Evolutionary conservation across 352 stramenopile species (phyloP).

Genomic region (Globisporangium carolinianum): DNA sequence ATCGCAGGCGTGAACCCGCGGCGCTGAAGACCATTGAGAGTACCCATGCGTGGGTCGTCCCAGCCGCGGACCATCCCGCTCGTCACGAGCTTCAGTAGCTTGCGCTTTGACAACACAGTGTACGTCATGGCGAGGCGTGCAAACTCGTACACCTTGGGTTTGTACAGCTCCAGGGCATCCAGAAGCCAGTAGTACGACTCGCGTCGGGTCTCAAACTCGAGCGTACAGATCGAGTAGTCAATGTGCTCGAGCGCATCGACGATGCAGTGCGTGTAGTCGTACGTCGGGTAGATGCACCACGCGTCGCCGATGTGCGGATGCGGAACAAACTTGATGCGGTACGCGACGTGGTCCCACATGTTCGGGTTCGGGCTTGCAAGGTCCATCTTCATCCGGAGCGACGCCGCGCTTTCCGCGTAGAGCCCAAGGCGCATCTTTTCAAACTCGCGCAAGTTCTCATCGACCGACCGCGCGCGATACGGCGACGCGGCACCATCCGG

Average conservation of each 20-base stretch:
- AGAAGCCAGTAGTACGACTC: constrained; percentile 99
- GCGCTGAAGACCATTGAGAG: constrained; percentile 91
- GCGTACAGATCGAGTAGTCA: constrained; percentile 99
- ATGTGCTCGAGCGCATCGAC: constrained; percentile 97
- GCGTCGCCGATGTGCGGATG: constrained; percentile 96
- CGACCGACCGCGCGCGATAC: constrained; percentile 88
- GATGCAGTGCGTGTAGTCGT: constrained; percentile 99
- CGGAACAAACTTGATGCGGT: constrained; percentile 97
- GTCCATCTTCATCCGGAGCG: constrained; percentile 98
- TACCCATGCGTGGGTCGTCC: constrained; percentile 97
- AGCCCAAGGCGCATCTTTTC: constrained; percentile 95
- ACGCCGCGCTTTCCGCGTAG: constrained; percentile 86
- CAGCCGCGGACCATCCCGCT: constrained; percentile 86
- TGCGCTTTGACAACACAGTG: constrained; percentile 98
- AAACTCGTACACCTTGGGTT: constrained; percentile 97
- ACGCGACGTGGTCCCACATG: constrained; percentile 98
- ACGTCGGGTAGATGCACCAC: constrained; percentile 99
- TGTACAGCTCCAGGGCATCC: constrained; percentile 95
- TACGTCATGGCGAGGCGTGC: constrained; percentile 96
- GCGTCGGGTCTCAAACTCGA: constrained; percentile 98
- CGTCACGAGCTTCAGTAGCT: constrained; percentile 97
- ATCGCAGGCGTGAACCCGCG: constrained; percentile 82
- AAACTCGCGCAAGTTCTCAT: constrained; percentile 96
- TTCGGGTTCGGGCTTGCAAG: constrained; percentile 97
- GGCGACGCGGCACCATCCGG: constrained; percentile 74